Percentiles rank a stretch among this genome's conserved stretches.
These are phyloP conservation scores for Ascochyta pisi DNA, from an alignment of 2,329 filamentous ascomycete species.

Conservation along the genomic window DNA sequence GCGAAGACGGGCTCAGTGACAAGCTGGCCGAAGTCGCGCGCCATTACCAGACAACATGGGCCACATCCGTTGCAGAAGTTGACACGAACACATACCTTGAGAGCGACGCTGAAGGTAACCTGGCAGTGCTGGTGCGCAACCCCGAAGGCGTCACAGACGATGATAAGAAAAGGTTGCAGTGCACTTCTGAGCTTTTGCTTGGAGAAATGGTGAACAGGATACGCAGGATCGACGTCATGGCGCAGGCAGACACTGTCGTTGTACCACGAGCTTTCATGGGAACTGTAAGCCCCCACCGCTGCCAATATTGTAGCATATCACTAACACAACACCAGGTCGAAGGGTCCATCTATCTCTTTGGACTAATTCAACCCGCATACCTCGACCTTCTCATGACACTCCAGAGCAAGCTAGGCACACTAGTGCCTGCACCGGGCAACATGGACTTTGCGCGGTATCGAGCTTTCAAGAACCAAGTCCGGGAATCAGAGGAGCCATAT, in stretches of 20 bases:
- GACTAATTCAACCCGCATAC: slow-evolving; percentile 73
- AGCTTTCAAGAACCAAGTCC: slow-evolving; percentile 77
- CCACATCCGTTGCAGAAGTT: slow-evolving; percentile 77
- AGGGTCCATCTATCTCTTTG: slow-evolving; percentile 89
- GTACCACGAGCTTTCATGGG: slow-evolving; percentile 85
- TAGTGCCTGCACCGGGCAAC: slow-evolving; percentile 72
- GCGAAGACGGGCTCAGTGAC: slow-evolving; percentile 63
- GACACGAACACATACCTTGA: slow-evolving; percentile 79
- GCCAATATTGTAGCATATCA: background rate
- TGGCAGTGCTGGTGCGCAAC: slow-evolving; percentile 81
- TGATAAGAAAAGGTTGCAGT: slow-evolving; percentile 72
- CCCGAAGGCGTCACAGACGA: slow-evolving; percentile 74
- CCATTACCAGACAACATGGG: slow-evolving; percentile 83
- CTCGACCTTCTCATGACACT: slow-evolving; percentile 84
- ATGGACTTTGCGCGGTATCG: slow-evolving; percentile 81
- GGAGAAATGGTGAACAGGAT: slow-evolving; percentile 96
- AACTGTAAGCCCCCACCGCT: slow-evolving; percentile 68
- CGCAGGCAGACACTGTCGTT: slow-evolving; percentile 70
- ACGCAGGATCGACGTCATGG: slow-evolving; percentile 72
- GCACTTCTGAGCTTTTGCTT: slow-evolving; percentile 81
- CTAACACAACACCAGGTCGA: slow-evolving; percentile 68
- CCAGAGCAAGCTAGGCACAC: slow-evolving; percentile 72
- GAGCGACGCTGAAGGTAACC: slow-evolving; percentile 85
- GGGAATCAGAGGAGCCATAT: slow-evolving; percentile 76
- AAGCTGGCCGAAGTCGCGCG: slow-evolving; percentile 76